Percentiles rank a stretch among this genome's conserved stretches.
phyloP scores from a whole-genome alignment of 2,329 filamentous ascomycete species.

The Mollisiaceae sp. region DNA sequence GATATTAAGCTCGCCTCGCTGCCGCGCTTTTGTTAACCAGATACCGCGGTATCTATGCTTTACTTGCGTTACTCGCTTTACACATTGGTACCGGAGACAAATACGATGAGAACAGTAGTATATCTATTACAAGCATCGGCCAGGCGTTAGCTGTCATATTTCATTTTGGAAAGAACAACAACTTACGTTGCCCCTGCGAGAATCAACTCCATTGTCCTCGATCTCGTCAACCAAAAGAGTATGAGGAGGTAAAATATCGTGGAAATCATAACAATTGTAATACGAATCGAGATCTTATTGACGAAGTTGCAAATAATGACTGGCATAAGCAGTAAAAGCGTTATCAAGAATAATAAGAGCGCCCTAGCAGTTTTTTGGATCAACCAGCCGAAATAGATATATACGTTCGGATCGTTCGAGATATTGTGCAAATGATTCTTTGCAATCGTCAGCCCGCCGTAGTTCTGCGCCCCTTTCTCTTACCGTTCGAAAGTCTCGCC shows the following conservation, averaged over 20 bases:
- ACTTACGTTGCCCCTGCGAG: constrained; percentile 4
- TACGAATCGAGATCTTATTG: background rate
- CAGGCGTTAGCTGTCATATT: too few relatives aligned
- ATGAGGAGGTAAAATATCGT: background rate
- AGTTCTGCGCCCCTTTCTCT: too few relatives aligned
- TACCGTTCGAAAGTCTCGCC: background rate
- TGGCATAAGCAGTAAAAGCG: background rate
- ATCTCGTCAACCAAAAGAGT: background rate
- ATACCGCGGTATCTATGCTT: too few relatives aligned
- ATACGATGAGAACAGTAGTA: background rate
- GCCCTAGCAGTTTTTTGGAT: background rate
- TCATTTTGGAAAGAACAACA: too few relatives aligned
- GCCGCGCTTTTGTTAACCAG: too few relatives aligned
- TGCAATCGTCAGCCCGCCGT: too few relatives aligned
- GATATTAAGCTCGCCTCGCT: too few relatives aligned
- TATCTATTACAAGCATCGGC: background rate
- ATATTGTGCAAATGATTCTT: too few relatives aligned
- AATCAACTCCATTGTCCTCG: constrained; percentile 1
- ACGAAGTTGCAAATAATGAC: background rate
- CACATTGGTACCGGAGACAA: background rate
- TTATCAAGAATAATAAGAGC: background rate
- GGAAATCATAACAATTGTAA: background rate
- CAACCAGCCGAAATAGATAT: background rate
- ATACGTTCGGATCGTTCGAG: too few relatives aligned
- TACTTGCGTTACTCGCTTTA: too few relatives aligned